Conservation (phyloP, 257 asterid species). For the Avicennia marina region DNA sequence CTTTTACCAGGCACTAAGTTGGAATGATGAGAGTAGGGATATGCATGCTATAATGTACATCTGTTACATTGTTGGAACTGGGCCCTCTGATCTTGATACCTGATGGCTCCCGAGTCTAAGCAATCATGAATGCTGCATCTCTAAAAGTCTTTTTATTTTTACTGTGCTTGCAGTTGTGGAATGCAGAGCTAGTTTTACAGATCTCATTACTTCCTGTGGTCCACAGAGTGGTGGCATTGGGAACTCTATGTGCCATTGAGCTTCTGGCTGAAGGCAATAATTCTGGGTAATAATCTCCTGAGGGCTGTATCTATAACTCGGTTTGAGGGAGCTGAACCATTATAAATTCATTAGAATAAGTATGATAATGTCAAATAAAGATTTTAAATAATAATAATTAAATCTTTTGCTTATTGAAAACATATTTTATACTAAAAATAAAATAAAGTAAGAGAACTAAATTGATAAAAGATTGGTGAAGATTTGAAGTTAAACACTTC, state of each 20-base stretch:
- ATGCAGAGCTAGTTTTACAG: slow-evolving; percentile 45
- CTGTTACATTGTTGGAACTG: neutral
- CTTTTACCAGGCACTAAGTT: neutral
- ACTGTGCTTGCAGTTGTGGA: slow-evolving; percentile 63
- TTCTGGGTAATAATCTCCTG: slow-evolving; percentile 58
- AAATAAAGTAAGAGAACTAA: too few species aligned
- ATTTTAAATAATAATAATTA: too few species aligned
- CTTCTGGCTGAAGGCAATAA: slow-evolving; percentile 70
- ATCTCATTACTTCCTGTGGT: slow-evolving; percentile 75
- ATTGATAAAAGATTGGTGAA: too few species aligned
- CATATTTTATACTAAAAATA: too few species aligned
- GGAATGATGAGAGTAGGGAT: neutral
- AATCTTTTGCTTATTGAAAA: too few species aligned
- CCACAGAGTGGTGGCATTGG: slow-evolving; percentile 66
- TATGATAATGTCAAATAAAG: neutral
- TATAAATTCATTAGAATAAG: too few species aligned
- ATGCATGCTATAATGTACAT: neutral
- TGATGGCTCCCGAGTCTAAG: slow-evolving; percentile 8
- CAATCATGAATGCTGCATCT: neutral
- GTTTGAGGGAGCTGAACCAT: too few species aligned
- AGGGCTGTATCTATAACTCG: too few species aligned
- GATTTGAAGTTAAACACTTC: too few species aligned
- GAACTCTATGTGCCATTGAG: slow-evolving; percentile 89
- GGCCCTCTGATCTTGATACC: neutral
- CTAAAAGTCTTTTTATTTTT: neutral